These are phyloP conservation scores for Blastocystis hominis DNA, from an alignment of 352 stramenopile species.

Conservation along the genomic window DNA sequence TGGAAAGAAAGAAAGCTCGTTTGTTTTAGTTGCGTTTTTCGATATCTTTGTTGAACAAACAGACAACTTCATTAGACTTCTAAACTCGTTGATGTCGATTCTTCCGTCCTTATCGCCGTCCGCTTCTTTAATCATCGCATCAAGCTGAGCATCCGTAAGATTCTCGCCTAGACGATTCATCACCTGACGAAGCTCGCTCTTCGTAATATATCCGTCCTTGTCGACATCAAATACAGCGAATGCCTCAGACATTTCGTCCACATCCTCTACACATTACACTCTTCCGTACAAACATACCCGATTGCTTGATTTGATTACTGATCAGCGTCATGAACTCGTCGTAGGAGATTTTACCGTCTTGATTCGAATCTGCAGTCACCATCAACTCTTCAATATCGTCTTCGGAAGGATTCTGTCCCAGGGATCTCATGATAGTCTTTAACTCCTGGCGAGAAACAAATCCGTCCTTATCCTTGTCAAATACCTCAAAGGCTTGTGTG, in stretches of 20 bases:
- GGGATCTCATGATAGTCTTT: constrained; percentile 59
- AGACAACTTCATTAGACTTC: constrained; percentile 34
- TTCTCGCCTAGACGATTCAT: constrained; percentile 55
- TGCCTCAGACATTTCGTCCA: constrained; percentile 60
- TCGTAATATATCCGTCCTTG: constrained; percentile 58
- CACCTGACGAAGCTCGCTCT: constrained; percentile 54
- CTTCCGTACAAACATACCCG: background rate
- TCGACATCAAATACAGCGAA: constrained; percentile 60
- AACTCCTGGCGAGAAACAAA: constrained; percentile 61
- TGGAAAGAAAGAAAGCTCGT: background rate
- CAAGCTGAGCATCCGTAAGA: constrained; percentile 33
- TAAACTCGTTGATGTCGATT: constrained; percentile 49
- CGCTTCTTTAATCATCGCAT: constrained; percentile 54
- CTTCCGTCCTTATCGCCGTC: constrained; percentile 46
- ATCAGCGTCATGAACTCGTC: constrained; percentile 64
- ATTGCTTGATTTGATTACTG: constrained; percentile 58
- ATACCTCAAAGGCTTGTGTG: constrained; percentile 61
- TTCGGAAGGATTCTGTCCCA: constrained; percentile 62
- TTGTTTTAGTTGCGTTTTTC: constrained; percentile 33
- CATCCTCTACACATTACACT: constrained; percentile 53
- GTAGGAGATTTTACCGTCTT: constrained; percentile 62
- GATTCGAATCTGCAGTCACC: constrained; percentile 59
- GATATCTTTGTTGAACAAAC: background rate
- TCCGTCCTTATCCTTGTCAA: constrained; percentile 62
- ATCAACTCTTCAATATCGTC: constrained; percentile 63